Base-by-base conservation (phyloP, 768 basidiomycete genomes). In the Mycena indigotica region DNA sequence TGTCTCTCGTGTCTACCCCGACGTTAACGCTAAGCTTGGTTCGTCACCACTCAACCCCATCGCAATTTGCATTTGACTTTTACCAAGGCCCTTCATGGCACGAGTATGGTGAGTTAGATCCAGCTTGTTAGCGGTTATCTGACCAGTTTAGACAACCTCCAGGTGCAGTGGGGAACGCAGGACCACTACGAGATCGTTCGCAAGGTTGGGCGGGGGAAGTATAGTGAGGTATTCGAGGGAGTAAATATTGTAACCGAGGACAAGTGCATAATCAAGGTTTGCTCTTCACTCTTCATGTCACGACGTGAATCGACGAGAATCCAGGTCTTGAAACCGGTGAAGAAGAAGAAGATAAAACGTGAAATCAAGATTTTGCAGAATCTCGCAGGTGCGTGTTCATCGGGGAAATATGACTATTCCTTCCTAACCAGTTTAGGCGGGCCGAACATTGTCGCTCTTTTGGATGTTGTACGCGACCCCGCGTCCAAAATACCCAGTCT, bases 261-360 rank as follows among this genome's bases (percentile, higher is more conserved):
- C 75, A 95, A 95, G 75, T 95, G 94, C 72, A 96, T 96, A 74
- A 95, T 98, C 78, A 98, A 98, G 73, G 96, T 28, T 23, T 26
- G 46, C 46, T 28, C 46, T 23, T 24, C 19, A 10, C 24, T 24
- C 46, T 48, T 48, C 25, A 26, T 26, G 6, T 48, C 46, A 8
- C 32, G 17, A 8, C 32, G 32, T 17, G 32, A 17, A 35, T 35
- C 10, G 32, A 35, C 32, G 17, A 35, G 32, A 35, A 8, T 35
- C 32, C 32, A 48, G 46, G 46, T 98, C 28, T 82, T 98, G 65
- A 98, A 98, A 73, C 96, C 96, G 0, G 95, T 98, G 38, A 98
- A 98, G 84, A 98, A 98, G 86, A 98, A 98, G 85, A 98, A 98
- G 78, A 98, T 98, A 76, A 98, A 98, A 78, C 84, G 96, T 62